Evolutionary conservation across 257 asterid genomes (phyloP), one percentile per base, ranked within the genome.

Genomic region (Salvia rosmarinus): DNA sequence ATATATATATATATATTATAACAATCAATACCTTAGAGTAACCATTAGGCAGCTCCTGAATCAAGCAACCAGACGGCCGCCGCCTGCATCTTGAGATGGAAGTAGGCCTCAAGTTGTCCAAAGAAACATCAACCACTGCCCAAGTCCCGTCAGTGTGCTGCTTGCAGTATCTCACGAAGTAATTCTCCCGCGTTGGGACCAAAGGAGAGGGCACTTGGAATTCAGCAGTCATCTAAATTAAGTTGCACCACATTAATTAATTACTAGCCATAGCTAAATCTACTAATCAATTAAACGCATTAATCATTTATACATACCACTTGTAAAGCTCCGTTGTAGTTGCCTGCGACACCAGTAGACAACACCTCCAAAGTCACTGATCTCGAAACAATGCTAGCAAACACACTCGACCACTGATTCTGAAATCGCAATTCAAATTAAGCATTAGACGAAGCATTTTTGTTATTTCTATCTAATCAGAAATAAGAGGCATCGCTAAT

Each of bases 261-360:
- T 16, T 20, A 8, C 28, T 1, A 17, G 2, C 13, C 17, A 1
- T 49, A 49, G 0, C 9, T 6, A 17, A 0, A 51, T 17, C 8
- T 0, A 6, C 6, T 1, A 17, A 49, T n/a, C 19, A 49, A n/a
- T 1, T n/a, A 13, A 49, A 5, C 4, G 5, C 0, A 47, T 16
- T 16, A 9, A 6, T 1, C 2, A 17, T 16, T 0, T 42, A 6
- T 25, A 28, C 47, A 39, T 80, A 90, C 96, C 89, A 90, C 89
- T 88, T 88, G 96, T 19, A 91, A 65, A 65, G 97, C 96, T 47
- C 96, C 97, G 77, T 91, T 86, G 30, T 87, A 86, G 83, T 87
- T 89, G 7, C 96, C 97, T 1, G 96, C 96, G 35, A 87, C 97
- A 11, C 96, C 96, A 20, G 95, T 89, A n/a, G 97, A 91, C 58